Percentiles rank a stretch among this genome's conserved stretches.
phyloP scores from a whole-genome alignment of 1,284 basidiomycete genomes.

The Ceratobasidium papillatum region DNA sequence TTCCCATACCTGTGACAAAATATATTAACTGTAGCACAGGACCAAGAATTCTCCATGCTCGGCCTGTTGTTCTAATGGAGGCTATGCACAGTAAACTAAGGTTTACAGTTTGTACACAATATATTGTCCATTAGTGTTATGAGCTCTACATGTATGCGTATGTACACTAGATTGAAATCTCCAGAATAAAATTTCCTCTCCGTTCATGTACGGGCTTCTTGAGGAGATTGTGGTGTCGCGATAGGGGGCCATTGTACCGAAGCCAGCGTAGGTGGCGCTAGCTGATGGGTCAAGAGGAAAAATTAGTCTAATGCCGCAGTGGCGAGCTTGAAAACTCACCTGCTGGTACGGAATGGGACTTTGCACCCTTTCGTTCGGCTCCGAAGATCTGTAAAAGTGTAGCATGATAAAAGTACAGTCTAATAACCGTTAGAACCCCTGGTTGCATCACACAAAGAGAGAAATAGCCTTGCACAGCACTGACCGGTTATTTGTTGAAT shows the following conservation, averaged over 20 bases:
- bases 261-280: slow-evolving; percentile 30
- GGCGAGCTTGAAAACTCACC: slow-evolving; percentile 1
- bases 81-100: background rate
- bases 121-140: slow-evolving; percentile 1
- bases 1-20: background rate
- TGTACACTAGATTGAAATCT: background rate
- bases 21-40: slow-evolving; percentile 1
- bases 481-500: slow-evolving; percentile 37
- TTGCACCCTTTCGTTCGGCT: slow-evolving; percentile 35
- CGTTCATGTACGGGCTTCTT: slow-evolving; percentile 8
- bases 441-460: background rate
- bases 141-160: slow-evolving; percentile 8
- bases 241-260: slow-evolving; percentile 35
- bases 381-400: slow-evolving; percentile 34
- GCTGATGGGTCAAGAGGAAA: background rate
- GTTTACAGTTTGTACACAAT: background rate
- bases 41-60: slow-evolving; percentile 16
- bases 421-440: background rate
- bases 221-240: slow-evolving; percentile 10
- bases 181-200: slow-evolving; percentile 1
- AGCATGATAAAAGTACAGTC: slow-evolving; percentile 38
- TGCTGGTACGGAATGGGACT: slow-evolving; percentile 37
- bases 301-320: background rate
- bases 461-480: background rate
- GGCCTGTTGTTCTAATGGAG: background rate